Evolutionary conservation across 2,329 filamentous ascomycete genomes (phyloP).

Genomic region (Curvularia eragrostidis): DNA sequence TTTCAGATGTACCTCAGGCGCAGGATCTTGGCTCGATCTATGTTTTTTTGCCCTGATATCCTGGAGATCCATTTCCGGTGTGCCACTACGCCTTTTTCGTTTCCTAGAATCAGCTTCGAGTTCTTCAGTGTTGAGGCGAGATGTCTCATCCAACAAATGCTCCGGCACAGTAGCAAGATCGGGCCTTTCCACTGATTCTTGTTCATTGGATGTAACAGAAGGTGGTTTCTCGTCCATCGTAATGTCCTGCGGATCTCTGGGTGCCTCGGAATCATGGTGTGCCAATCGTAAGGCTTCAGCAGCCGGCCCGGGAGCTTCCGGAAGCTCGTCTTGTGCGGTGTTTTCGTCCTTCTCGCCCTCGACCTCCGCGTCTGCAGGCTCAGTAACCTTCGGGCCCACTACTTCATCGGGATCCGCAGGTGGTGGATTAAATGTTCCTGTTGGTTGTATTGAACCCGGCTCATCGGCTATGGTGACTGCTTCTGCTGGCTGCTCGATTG

Average conservation of each 20-base stretch:
- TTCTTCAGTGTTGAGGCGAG: constrained; percentile 47
- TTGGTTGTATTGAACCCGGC: constrained; percentile 24
- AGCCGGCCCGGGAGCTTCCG: constrained; percentile 32
- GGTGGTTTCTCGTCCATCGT: constrained; percentile 22
- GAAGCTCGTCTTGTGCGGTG: constrained; percentile 18
- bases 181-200: constrained; percentile 43
- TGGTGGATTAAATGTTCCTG: constrained; percentile 22
- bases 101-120: constrained; percentile 49
- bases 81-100: constrained; percentile 52
- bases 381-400: constrained; percentile 28
- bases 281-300: constrained; percentile 30
- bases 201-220: constrained; percentile 34
- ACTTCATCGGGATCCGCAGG: constrained; percentile 26
- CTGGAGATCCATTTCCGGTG: constrained; percentile 44
- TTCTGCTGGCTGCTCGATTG: constrained; percentile 23
- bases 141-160: constrained; percentile 39
- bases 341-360: constrained; percentile 13
- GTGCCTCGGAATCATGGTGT: constrained; percentile 11
- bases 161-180: constrained; percentile 37
- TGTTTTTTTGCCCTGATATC: constrained; percentile 54
- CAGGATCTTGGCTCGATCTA: constrained; percentile 47
- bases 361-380: constrained; percentile 24
- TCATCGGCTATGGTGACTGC: constrained; percentile 27
- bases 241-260: constrained; percentile 9
- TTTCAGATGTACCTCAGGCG: constrained; percentile 37